Base-by-base conservation (phyloP, 2,329 filamentous ascomycete genomes). In the Lachnellula subtilissima region DNA sequence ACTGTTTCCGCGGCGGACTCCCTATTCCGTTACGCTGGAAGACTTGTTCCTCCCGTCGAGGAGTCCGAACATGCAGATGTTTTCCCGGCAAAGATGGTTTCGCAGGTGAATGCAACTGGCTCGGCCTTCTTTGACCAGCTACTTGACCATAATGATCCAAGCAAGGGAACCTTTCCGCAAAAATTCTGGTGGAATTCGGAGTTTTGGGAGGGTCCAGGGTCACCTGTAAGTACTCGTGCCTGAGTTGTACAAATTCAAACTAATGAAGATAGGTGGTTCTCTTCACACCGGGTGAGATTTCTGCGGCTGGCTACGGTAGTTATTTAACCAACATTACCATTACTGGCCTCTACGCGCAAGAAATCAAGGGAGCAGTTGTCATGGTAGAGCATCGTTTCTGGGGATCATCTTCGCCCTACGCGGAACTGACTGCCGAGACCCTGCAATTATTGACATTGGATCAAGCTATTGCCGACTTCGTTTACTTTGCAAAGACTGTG, bases 351-450 rank as follows among this genome's bases (percentile, higher is more conserved):
- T 75, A 77, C 55, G 81, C 79, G 1, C 70, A 82, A 64, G 74
- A 76, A 51, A 73, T 84, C 40, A 74, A 76, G 17, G 81, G 75
- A 40, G 82, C 81, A 9, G 75, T 78, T 2, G 67, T 85, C 32
- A 67, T 84, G 53, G 64, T 84, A 35, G 82, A 85, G 68, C 82
- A 76, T 78, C 76, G 81, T 12, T 84, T 81, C 67, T 85, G 77
- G 76, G 82, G 82, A 4, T 72, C 74, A 15, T 83, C 79, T 6
- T 76, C 76, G 2, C 81, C 82, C 0, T 83, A 76, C 60, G 62
- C 70, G 8, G 66, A 75, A 14, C 71, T 82, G 39, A 78, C 76
- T 0, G 77, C 79, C 1, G 74, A 78, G 59, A 82, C 77, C 40
- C 67, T 85, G 54, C 76, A 79, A 60, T 76, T 79, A 47, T 70